Base-by-base conservation (phyloP, 805 yeast genomes). In the Metschnikowia cerradonensis region DNA sequence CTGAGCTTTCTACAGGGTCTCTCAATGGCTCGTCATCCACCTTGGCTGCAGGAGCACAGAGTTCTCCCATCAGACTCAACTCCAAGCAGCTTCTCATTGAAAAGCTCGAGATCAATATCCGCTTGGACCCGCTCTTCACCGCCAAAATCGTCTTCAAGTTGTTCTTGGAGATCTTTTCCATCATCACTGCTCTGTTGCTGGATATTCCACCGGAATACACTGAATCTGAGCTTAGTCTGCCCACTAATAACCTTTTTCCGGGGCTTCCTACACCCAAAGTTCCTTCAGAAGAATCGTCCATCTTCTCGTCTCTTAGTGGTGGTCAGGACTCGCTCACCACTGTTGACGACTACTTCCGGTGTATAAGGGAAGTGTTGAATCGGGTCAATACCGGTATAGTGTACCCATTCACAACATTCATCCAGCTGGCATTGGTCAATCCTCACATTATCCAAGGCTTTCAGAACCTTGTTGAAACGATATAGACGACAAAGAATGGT, bases 31-130 rank as follows among this genome's bases (percentile, higher is more conserved):
- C 55, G 30, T 15, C 41, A 3, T 23, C 47, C 20, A 44, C 47
- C 7, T 11, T 44, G 33, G 23, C 40, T 26, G 49, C 36, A 2
- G 36, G 17, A 2, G 19, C 57, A 19, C 62, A 60, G 51, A 52
- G 59, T 17, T 71, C 76, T 15, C 78, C 78, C 14, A 72, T 73
- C 42, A 65, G 67, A 52, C 58, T 73, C 48, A 71, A 64, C 49
- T 68, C 77, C 15, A 64, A 66, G 36, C 78, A 74, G 49, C 62
- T 74, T 39, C 62, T 71, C 37, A 72, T 74, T 20, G 78, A 74
- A 51, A 74, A 73, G 58, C 60, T 74, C 39, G 78, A 74, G 52
- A 70, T 73, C 43, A 74, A 73, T 50, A 73, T 73, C 41, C 57
- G 63, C 30, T 62, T 74, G 46, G 78, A 74, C 54, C 65, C 61